Percentiles rank a stretch among this genome's conserved stretches.
These are phyloP conservation scores for Zoysia japonica DNA, from an alignment of 176 grass and related monocot genomes.

Conservation along the genomic window DNA sequence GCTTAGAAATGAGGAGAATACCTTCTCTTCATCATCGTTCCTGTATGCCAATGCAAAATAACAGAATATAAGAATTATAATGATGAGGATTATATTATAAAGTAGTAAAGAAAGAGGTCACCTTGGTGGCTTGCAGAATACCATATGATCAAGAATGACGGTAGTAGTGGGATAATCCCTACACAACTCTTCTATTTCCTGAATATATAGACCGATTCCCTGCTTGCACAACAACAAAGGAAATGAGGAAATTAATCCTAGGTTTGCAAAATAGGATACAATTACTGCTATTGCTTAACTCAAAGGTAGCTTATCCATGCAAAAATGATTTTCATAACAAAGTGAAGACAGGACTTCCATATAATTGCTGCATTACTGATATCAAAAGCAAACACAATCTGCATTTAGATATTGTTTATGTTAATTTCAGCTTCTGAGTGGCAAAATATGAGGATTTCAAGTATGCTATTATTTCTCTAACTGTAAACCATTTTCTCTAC, in stretches of 20 bases:
- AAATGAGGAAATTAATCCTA: neutral
- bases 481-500: constrained; percentile 3
- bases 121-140: constrained; percentile 88
- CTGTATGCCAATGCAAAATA: constrained; percentile 43
- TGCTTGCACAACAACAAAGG: constrained; percentile 29
- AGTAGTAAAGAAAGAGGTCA: constrained; percentile 34
- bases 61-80: neutral
- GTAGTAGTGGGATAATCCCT: constrained; percentile 60
- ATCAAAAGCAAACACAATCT: neutral
- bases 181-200: constrained; percentile 85
- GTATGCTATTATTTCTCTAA: constrained; percentile 2
- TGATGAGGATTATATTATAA: neutral
- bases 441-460: constrained; percentile 7
- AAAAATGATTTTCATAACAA: neutral
- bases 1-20: constrained; percentile 61
- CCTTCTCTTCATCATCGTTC: constrained; percentile 64
- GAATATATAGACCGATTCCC: constrained; percentile 63
- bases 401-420: neutral
- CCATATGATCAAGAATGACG: constrained; percentile 85
- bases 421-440: neutral
- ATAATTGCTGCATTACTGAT: neutral
- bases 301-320: neutral
- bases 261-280: neutral
- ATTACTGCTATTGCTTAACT: neutral
- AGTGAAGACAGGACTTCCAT: neutral